Base-by-base conservation (phyloP, 179 eudicot species). In the Silene noctiflora region DNA sequence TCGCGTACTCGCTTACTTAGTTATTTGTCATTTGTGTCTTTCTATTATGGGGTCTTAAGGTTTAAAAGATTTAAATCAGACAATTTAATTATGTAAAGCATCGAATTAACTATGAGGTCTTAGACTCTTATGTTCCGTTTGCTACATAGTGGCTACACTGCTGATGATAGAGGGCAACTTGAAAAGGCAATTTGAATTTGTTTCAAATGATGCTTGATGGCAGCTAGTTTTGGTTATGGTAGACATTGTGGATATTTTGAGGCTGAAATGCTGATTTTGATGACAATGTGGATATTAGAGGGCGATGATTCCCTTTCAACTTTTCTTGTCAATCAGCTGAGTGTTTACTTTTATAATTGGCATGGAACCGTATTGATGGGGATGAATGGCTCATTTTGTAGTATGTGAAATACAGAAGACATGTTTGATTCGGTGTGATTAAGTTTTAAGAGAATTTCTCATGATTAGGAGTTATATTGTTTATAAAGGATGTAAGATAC, bases 121-220 rank as follows among this genome's bases (percentile, higher is more conserved):
- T 29, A 29, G 33, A 3, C 33, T 29, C 33, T 29, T 29, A 29
- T 29, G 33, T 29, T 2, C 55, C 55, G 3, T 48, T 48, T 12
- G 17, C 55, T 48, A 48, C 4, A 48, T 11, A 48, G 55, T 51
- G 58, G 19, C 58, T 51, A 11, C 11, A 11, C 58, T 3, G n/a
- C 58, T 51, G n/a, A 64, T 64, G 68, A 25, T 16, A 16, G 14
- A 69, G 9, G 72, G 24, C 13, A 69, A 44, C 8, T 69, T 48
- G 58, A 69, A 1, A 53, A 14, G 31, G 42, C 14, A 25, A 61
- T 4, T 79, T 79, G 44, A 56, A 19, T 67, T 73, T 62, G n/a
- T 63, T 25, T 21, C 17, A 25, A 42, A 8, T 3, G 29, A 69
- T 69, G 20, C 13, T 48, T 69, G 73, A 24, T 51, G 74, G 62